Evolutionary conservation across 2,329 filamentous ascomycete genomes (phyloP), one percentile per base, ranked within the genome.

Genomic region (Malbranchea cinnamomea): DNA sequence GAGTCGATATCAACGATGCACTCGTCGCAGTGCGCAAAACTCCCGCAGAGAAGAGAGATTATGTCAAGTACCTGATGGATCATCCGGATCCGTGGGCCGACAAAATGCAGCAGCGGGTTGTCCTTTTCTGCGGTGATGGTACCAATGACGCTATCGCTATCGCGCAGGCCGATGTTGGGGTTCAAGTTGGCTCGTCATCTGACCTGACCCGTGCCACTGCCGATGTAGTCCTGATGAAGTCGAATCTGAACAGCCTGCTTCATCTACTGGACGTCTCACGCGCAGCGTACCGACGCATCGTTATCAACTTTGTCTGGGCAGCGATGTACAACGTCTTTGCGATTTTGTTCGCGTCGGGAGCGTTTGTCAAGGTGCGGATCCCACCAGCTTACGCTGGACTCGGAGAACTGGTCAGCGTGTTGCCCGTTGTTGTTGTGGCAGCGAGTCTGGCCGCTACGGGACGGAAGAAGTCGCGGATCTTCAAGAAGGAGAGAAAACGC

Each of bases 131-230:
- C 29, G 80, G 80, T 19, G 80, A 87, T 41, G 81, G 81, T 2
- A 83, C 77, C 9, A 87, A 87, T 48, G 80, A 87, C 44, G 76
- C 80, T 0, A 62, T 71, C 2, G 80, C 80, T 0, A 62, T 87
- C 2, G 71, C 77, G 0, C 68, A 74, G 45, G 77, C 81, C 1
- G 67, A 67, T 4, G 65, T 87, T 16, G 81, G 81, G 16, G 60
- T 84, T 0, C 75, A 81, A 39, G 68, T 87, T 47, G 67, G 67
- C 35, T 62, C 59, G 33, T 60, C 62, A 4, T 71, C 65, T 1
- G 78, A 83, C 33, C 61, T 84, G 1, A 74, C 80, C 0, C 59
- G 68, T 31, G 63, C 60, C 2, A 74, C 76, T 0, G 74, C 80
- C 0, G 77, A 84, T 41, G 70, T 78, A 0, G 69, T 83, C 0